Percentiles rank a stretch among this genome's conserved stretches.
Conservation (phyloP, 2,329 filamentous ascomycete genomes). For the Fusarium chlamydosporum region DNA sequence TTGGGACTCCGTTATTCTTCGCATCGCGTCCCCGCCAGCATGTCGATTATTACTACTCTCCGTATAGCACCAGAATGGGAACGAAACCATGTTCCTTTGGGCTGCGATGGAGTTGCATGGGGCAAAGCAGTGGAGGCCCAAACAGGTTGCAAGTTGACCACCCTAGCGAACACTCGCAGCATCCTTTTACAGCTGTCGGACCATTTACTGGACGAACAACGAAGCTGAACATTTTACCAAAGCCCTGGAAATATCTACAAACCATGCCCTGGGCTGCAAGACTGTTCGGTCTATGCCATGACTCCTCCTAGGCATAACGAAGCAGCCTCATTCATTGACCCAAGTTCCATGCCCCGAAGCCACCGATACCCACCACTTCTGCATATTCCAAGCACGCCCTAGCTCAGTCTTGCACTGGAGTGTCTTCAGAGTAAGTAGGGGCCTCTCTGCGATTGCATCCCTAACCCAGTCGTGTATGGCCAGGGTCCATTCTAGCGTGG, state of each 20-base stretch:
- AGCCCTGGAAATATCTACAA: constrained; percentile 4
- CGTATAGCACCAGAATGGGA: constrained; percentile 12
- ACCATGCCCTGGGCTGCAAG: neutral
- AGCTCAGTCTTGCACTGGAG: neutral
- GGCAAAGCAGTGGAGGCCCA: constrained; percentile 6
- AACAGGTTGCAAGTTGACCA: constrained; percentile 25
- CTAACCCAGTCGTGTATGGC: constrained; percentile 1
- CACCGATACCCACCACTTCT: neutral
- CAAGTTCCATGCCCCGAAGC: constrained; percentile 11
- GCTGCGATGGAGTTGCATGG: constrained; percentile 17
- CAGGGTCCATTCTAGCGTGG: constrained; percentile 33
- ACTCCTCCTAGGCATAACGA: neutral
- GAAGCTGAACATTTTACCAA: constrained; percentile 10
- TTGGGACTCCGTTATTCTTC: constrained; percentile 3
- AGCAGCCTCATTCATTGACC: constrained; percentile 13
- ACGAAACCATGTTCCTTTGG: constrained; percentile 20
- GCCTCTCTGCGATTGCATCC: neutral
- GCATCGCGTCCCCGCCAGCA: constrained; percentile 23
- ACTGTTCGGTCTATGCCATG: neutral
- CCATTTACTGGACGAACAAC: constrained; percentile 9
- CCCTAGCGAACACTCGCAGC: constrained; percentile 1
- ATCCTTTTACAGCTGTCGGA: constrained; percentile 3
- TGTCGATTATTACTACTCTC: constrained; percentile 36
- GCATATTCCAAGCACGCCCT: constrained; percentile 8
- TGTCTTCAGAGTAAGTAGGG: constrained; percentile 17